Percentiles rank a stretch among this genome's conserved stretches.
phyloP scores from a whole-genome alignment of 2,329 filamentous ascomycete species.

The Diaporthe vaccinii region DNA sequence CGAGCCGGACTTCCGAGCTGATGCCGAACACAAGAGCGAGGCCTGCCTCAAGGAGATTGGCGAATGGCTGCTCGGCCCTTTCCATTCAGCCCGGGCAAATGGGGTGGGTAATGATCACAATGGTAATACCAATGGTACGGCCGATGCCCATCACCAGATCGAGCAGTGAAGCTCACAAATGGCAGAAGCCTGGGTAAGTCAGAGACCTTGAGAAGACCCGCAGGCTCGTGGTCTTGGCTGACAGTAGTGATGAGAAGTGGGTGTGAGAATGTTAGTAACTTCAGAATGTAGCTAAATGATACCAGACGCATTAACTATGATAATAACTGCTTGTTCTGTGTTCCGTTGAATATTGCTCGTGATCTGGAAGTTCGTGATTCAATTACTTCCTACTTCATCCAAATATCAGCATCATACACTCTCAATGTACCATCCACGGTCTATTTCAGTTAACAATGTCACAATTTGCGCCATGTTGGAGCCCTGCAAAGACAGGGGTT shows the following conservation, averaged over 20 bases:
- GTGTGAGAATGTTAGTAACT: not conserved
- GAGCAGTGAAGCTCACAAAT: conserved; percentile 32
- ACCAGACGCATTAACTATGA: not conserved
- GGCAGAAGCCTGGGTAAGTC: conserved; percentile 27
- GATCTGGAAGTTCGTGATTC: not conserved
- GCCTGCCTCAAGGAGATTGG: conserved; percentile 34
- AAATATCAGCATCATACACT: not conserved
- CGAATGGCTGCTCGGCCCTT: conserved; percentile 19
- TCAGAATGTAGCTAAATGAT: not conserved
- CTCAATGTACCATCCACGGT: not conserved
- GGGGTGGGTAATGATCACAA: not conserved
- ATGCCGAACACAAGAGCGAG: conserved; percentile 33
- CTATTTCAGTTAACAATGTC: too few species aligned
- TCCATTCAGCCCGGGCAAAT: not conserved
- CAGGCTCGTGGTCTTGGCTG: not conserved
- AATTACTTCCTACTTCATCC: too few species aligned
- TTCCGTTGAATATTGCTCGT: not conserved
- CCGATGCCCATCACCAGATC: conserved; percentile 26
- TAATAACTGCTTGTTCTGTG: not conserved
- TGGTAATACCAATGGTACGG: conserved; percentile 22
- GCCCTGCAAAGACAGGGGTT: too few species aligned
- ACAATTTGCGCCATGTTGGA: too few species aligned
- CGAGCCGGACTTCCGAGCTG: conserved; percentile 34
- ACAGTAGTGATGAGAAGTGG: not conserved
- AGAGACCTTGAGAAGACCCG: not conserved